Evolutionary conservation across 768 basidiomycete genomes (phyloP), one percentile per base, ranked within the genome.

Genomic region (Rhodosporidiobolus sp.): DNA sequence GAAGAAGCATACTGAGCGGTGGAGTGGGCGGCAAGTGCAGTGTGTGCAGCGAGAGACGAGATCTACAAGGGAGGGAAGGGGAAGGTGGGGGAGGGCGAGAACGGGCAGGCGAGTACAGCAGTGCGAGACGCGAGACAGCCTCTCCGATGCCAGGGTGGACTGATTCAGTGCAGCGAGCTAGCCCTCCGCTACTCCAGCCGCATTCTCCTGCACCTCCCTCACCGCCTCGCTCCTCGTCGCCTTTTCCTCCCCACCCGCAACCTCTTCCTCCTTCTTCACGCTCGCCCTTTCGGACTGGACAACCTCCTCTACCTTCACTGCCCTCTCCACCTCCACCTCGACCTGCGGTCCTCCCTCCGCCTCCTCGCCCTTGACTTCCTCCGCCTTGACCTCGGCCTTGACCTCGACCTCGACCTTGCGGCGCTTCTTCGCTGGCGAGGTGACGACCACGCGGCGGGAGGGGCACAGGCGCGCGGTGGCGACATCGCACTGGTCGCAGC

Each of bases 401-500:
- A 50, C 56, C 50, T 55, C 35, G 7, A 43, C 49, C 49, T 65
- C 66, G 3, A 38, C 53, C 59, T 63, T 60, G 12, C 28, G 19
- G 52, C 12, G 45, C 55, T 63, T 69, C 34, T 65, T 56, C n/a
- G 46, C 22, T 46, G 65, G 62, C 7, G 52, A 19, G 3, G 58
- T 48, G 10, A 60, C 14, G 2, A 69, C 70, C 50, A 65, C 64
- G 45, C 65, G 17, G 19, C 64, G 19, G 9, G 70, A 72, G 1
- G 75, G 75, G 52, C 75, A 76, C 22, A 73, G 60, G 26, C 43
- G 52, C 1, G 46, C 60, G 1, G 34, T 38, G 11, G 68, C 65
- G 12, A 76, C 43, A 53, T 64, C 48, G 62, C 75, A 76, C 6
- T 64, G 35, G 52, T 72, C 68, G 65, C 70, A 76, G 2, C 70